Evolutionary conservation across 1,139 yeast species (phyloP), one percentile per base, ranked within the genome.

Genomic region (Debaryomyces coudertii): DNA sequence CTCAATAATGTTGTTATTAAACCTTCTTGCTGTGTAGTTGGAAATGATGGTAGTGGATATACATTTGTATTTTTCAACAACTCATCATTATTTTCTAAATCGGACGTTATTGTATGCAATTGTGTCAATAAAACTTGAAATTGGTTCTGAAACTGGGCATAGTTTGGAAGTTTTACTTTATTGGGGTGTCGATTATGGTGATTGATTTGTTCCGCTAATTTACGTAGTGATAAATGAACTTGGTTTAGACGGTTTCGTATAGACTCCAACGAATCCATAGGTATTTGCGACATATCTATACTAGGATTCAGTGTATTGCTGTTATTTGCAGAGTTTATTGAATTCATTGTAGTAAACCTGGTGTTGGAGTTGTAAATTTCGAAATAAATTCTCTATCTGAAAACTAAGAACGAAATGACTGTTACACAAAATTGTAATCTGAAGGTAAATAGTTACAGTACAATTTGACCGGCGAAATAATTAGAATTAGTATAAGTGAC

Each of bases 51-150:
- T 39, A 89, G 69, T 1, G 98, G 98, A 58, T 82, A 92, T 2
- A 84, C 92, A 42, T 87, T 90, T 1, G 96, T 83, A 11, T 79
- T 69, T 40, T 77, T 77, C 22, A 93, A 69, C 0, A 79, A 63
- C 7, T 80, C 86, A 8, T 80, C 77, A 57, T 85, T 82, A 45
- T 76, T 76, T 42, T 84, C 82, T 31, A 92, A 62, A 3, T 89
- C 85, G 9, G 80, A 69, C 0, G 95, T 81, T 9, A 92, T 77
- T 1, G 96, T 83, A 33, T 81, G 80, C 42, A 92, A 69, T 61
- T 93, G 98, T 11, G 96, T 87, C 29, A 90, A 66, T 15, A 90
- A 77, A 31, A 92, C 90, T 55, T 84, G 90, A 58, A 90, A 81
- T 63, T 92, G 98, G 51, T 86, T 85, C 57, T 89, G 97, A 42